Evolutionary conservation across 192 early-diverging fungal genomes (phyloP).

Genomic region (Backusella parvicylindrica): DNA sequence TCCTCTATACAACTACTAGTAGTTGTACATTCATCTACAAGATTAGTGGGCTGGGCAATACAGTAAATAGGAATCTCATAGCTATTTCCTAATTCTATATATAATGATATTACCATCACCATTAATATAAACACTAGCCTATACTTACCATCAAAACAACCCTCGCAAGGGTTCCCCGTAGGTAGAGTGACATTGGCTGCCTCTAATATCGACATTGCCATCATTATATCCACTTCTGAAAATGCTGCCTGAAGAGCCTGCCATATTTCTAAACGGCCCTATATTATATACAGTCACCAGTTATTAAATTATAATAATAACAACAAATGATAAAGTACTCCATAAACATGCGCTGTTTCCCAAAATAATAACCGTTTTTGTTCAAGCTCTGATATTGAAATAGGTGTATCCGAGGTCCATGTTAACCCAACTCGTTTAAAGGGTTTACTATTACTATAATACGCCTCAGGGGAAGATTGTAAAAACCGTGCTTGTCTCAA

Average conservation of each 20-base stretch:
- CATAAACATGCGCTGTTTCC: slow-evolving; percentile 73
- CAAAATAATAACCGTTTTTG: slow-evolving; percentile 63
- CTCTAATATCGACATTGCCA: slow-evolving; percentile 65
- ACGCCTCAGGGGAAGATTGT: background rate
- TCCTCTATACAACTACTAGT: background rate
- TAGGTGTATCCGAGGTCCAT: slow-evolving; percentile 39
- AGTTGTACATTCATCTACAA: slow-evolving; percentile 15
- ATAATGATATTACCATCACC: background rate
- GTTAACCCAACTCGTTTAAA: slow-evolving; percentile 26
- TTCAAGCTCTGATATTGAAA: slow-evolving; percentile 41
- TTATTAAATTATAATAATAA: background rate
- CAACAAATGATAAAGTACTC: slow-evolving; percentile 35
- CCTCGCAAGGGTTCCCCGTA: slow-evolving; percentile 65
- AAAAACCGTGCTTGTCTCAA: background rate
- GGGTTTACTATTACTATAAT: slow-evolving; percentile 16
- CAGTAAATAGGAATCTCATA: slow-evolving; percentile 72
- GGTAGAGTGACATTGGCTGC: slow-evolving; percentile 65
- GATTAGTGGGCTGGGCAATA: slow-evolving; percentile 53
- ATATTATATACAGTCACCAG: background rate
- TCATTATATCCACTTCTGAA: slow-evolving; percentile 43
- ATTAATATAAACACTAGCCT: background rate
- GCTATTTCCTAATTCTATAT: slow-evolving; percentile 55
- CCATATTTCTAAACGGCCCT: slow-evolving; percentile 74
- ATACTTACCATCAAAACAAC: slow-evolving; percentile 66
- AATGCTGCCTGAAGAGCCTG: slow-evolving; percentile 64